Evolutionary conservation across 164 flowering plant species (phyloP), one percentile per base, ranked within the genome.

Genomic region (Berberis thunbergii): DNA sequence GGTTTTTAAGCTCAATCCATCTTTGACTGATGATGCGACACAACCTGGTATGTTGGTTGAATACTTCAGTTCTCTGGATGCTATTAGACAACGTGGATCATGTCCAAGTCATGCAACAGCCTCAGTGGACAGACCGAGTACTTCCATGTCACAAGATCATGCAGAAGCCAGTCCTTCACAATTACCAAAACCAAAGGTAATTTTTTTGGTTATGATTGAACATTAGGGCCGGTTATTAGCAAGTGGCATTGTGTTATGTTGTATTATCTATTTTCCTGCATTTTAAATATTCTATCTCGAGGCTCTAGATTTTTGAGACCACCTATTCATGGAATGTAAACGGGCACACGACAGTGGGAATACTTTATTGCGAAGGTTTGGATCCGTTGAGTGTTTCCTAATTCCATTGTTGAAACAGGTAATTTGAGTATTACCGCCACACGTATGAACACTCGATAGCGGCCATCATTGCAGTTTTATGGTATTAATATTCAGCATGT

Each of bases 1-100:
- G 59, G n/a, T n/a, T 43, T 93, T 93, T 72, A 76, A 78, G 75
- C 70, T 88, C 42, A 74, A 78, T 67, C 62, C 74, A 44, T 69
- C 79, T 61, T 64, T 83, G 68, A 53, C 44, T 41, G 79, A 70
- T 64, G 78, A 60, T 62, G 66, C 2, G 41, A 55, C 71, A 45
- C 66, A 65, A 55, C 72, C 85, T 39, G 80, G 78, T 67, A 70
- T 75, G 4, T 69, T 93, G 71, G 74, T 93, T 57, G 76, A 84
- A 54, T 67, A 83, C 38, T 88, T 93, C 62, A 73, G 68, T 44
- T 80, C 87, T 53, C 67, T 72, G 46, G 84, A 80, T 65, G 69
- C 54, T 44, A 72, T 46, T 49, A 64, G 53, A 63, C 64, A 66
- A 45, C 64, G 44, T 49, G 73, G 67, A 64, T 41, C 66, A 4